Evolutionary conservation across 2,329 filamentous ascomycete species (phyloP).

Genomic region (Verticillium alfalfae): DNA sequence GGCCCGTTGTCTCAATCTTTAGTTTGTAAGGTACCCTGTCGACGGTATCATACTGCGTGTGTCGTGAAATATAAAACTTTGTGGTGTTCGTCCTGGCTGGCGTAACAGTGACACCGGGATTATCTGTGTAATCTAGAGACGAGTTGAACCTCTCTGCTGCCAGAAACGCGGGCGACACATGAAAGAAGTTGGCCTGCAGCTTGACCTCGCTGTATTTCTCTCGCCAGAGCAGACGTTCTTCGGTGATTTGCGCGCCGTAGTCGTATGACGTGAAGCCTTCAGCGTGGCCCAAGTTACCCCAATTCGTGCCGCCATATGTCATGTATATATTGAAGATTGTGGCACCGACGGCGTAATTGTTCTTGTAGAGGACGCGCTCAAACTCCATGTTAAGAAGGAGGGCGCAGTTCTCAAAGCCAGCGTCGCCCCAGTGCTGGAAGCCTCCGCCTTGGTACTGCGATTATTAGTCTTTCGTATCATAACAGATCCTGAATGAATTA

Average conservation of each 20-base stretch:
- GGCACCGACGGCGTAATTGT: conserved; percentile 60
- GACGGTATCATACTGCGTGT: conserved; percentile 57
- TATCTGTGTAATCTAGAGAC: conserved; percentile 19
- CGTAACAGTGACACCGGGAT: conserved; percentile 51
- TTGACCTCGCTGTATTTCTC: conserved; percentile 81
- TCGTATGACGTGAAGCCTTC: conserved; percentile 58
- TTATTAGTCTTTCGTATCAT: neutral
- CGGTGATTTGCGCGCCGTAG: conserved; percentile 54
- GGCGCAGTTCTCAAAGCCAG: conserved; percentile 62
- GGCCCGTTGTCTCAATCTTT: conserved; percentile 51
- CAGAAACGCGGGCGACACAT: conserved; percentile 66
- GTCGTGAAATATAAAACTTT: conserved; percentile 62
- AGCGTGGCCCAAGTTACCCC: conserved; percentile 71
- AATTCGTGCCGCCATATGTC: conserved; percentile 77
- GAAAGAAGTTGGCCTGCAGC: conserved; percentile 68
- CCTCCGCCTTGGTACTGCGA: conserved; percentile 63
- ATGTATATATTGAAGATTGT: conserved; percentile 72
- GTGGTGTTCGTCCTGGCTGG: conserved; percentile 47
- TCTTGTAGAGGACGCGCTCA: conserved; percentile 75
- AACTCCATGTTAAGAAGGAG: conserved; percentile 67
- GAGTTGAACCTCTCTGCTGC: conserved; percentile 29
- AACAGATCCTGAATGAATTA: conserved; percentile 17
- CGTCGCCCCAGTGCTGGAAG: conserved; percentile 71
- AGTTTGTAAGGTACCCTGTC: conserved; percentile 57
- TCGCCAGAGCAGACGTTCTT: conserved; percentile 61